Base-by-base conservation (phyloP, 2,329 filamentous ascomycete species). In the Fusarium virguliforme region DNA sequence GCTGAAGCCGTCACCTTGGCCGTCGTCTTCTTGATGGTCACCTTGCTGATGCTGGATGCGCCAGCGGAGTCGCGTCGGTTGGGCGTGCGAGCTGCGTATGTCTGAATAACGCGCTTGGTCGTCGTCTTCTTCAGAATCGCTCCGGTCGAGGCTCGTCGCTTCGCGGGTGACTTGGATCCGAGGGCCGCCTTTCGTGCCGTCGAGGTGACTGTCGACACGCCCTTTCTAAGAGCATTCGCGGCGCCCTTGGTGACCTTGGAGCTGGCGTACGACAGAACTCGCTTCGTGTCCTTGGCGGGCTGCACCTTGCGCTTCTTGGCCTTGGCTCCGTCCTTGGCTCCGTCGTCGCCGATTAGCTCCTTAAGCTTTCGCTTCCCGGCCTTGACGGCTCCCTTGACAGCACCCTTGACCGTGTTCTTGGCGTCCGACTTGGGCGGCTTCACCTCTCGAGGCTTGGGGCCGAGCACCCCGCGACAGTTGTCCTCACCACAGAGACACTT, bases 391-490 rank as follows among this genome's bases (percentile, higher is more conserved):
- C 76, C 79, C 74, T 84, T 83, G 72, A 79, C 79, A 4, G 74
- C 75, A 26, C 76, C 79, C 74, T 84, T 83, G 72, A 79, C 79
- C 3, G 73, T 74, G 28, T 77, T 79, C 73, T 83, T 83, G 54
- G 82, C 62, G 51, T 80, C 82, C 32, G 84, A 81, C 75, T 87
- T 87, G 40, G 83, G 78, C 0, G 80, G 78, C 77, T 87, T 89
- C 60, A 85, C 82, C 69, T 88, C 87, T 72, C 88, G 87, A 26
- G 87, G 85, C 76, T 88, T 89, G 8, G 89, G 89, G 0, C 89
- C 89, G 37, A 91, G 82, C 22, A 91, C 85, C 43, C 89, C 89
- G 61, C 89, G 87, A 78, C 89, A 91, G 80, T 91, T 91, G 38
- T 83, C 78, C 71, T 86, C 86, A 66, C 89, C 89, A 78, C 89